Percentiles rank a stretch among this genome's conserved stretches.
These are phyloP conservation scores for Knufia petricola DNA, from an alignment of 2,329 filamentous ascomycete species.

Conservation along the genomic window DNA sequence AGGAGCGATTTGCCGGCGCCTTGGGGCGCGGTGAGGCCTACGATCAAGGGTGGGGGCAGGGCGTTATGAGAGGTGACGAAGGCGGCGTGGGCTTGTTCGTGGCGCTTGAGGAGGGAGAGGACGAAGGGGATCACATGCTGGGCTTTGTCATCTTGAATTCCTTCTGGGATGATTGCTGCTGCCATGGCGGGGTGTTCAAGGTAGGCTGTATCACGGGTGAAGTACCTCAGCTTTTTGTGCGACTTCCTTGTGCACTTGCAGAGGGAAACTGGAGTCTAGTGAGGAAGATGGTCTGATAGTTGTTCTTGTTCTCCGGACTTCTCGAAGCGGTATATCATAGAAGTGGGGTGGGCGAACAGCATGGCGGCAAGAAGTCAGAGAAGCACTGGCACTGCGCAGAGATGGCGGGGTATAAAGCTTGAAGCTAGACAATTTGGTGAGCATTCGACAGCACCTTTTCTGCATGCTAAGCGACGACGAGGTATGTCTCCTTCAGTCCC, in stretches of 20 bases:
- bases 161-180: conserved; percentile 12
- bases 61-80: conserved; percentile 22
- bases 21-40: conserved; percentile 85
- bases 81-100: conserved; percentile 35
- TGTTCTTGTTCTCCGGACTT: not conserved
- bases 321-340: not conserved
- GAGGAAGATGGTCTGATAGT: not conserved
- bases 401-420: not conserved
- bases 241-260: not conserved
- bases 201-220: not conserved
- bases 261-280: no score
- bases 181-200: not conserved
- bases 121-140: conserved; percentile 70
- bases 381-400: conserved; percentile 1
- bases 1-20: conserved; percentile 89
- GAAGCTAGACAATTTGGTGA: not conserved
- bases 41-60: conserved; percentile 58
- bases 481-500: not conserved
- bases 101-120: conserved; percentile 47
- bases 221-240: conserved; percentile 1
- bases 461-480: not conserved
- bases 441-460: not conserved
- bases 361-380: not conserved
- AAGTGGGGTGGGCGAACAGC: conserved; percentile 1
- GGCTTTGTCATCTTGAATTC: conserved; percentile 67